Base-by-base conservation (phyloP, 495 filamentous ascomycete genomes). In the Xylaria venustula region DNA sequence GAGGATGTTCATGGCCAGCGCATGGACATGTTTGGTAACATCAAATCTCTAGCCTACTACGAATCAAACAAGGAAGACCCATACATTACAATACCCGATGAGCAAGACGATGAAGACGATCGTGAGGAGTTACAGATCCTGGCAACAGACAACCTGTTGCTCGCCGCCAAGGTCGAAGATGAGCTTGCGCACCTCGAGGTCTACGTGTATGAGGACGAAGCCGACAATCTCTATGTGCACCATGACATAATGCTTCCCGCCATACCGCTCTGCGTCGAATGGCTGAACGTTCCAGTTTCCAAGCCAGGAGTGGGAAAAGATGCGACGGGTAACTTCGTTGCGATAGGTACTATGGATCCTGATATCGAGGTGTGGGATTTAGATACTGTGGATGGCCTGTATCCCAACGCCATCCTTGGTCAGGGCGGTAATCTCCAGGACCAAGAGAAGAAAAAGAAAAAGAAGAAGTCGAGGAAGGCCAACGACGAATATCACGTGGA, bases 201-300 rank as follows among this genome's bases (percentile, higher is more conserved):
- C 45, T 98, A 98, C 72, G 91, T 98, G 28, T 98, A 98, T 73
- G 95, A 98, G 75, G 95, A 98, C 68, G 77, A 72, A 56, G 92
- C 87, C 9, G 94, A 96, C 70, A 98, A 99, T 74, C 87, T 99
- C 37, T 99, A 98, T 73, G 93, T 98, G 9, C 94, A 99, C 78
- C 95, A 99, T 79, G 94, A 99, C 70, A 96, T 99, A 66, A 97
- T 99, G 94, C 86, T 99, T 41, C 94, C 94, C 17, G 93, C 93
- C 30, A 96, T 98, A 74, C 94, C 94, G 2, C 85, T 99, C 14
- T 93, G 90, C 70, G 81, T 97, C 36, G 94, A 99, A 77, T 99
- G 94, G 94, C 77, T 99, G 19, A 89, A 96, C 72, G 76, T 95
- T 32, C 87, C 92, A 42, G 91, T 96, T 32, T 88, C 89, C 48